Evolutionary conservation across 2,329 filamentous ascomycete species (phyloP), one percentile per base, ranked within the genome.

Genomic region (Trichoderma koningiopsis): DNA sequence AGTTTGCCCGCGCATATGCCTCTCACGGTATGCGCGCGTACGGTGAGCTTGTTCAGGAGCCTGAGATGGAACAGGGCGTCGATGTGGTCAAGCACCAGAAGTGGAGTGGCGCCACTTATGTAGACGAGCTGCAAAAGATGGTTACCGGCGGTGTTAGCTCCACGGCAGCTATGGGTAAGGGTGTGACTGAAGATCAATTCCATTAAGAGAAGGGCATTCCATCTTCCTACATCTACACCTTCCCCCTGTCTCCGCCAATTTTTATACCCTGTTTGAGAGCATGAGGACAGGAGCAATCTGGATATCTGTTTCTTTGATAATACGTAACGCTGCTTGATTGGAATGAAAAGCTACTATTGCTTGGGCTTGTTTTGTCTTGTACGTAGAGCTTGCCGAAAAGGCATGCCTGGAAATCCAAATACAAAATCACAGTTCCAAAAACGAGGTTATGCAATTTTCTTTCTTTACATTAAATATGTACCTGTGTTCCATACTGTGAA

Each of bases 71-170:
- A 72, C 86, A 87, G 70, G 91, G 91, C 71, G 90, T 97, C 71
- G 96, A 99, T 79, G 96, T 99, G 49, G 93, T 99, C 73, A 97
- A 93, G 82, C 96, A 99, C 84, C 96, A 99, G 88, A 99, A 98
- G 83, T 99, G 96, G 96, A 93, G 89, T 76, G 96, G 96, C 61
- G 96, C 96, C 27, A 94, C 92, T 74, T 98, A 98, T 79, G 92
- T 95, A 24, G 96, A 99, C 79, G 94, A 97, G 81, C 78, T 97
- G 83, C 85, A 97, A 81, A 97, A 97, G 88, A 97, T 99, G 94
- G 92, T 99, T 40, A 94, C 90, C 5, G 96, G 96, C 2, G 96
- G 96, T 73, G 90, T 98, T 68, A 94, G 90, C 80, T 94, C 90
- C 72, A 98, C 95, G 1, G 92, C 92, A 71, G 96, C 96, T 24